Conservation (phyloP, 768 basidiomycete species). For the Phylloporus sp. region DNA sequence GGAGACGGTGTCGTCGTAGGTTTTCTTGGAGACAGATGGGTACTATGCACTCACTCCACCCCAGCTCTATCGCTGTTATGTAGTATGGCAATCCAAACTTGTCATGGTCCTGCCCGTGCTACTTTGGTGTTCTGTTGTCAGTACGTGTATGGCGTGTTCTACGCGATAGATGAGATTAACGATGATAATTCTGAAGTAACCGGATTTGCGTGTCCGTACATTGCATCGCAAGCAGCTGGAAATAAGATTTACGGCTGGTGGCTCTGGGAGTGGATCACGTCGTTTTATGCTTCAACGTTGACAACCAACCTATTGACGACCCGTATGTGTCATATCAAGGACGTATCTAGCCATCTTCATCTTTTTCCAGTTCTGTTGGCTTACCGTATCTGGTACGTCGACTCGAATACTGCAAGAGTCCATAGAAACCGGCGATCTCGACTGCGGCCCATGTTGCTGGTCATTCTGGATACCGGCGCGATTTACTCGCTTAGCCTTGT, state of each 20-base stretch:
- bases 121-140: constrained; percentile 23
- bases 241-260: constrained; percentile 21
- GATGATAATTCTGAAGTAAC: constrained; percentile 4
- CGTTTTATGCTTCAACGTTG: constrained; percentile 30
- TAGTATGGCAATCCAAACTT: constrained; percentile 24
- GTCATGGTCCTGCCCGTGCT: constrained; percentile 21
- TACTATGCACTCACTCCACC: not conserved
- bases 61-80: constrained; percentile 20
- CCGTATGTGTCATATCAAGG: constrained; percentile 3
- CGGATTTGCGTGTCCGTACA: constrained; percentile 13
- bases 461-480: constrained; percentile 33
- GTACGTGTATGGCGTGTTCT: constrained; percentile 4
- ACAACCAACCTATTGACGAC: constrained; percentile 30
- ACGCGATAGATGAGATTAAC: not conserved
- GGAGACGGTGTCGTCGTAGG: constrained; percentile 24
- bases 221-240: constrained; percentile 4
- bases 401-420: constrained; percentile 17
- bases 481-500: constrained; percentile 34
- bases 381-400: constrained; percentile 25
- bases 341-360: not conserved
- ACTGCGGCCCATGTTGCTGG: constrained; percentile 13
- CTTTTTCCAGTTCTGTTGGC: constrained; percentile 19
- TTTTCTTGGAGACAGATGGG: not conserved
- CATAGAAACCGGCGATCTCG: not conserved
- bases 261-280: constrained; percentile 30